Percentiles rank a stretch among this genome's conserved stretches.
These are phyloP conservation scores for Talaromyces rugulosus DNA, from an alignment of 2,329 filamentous ascomycete species.

Conservation along the genomic window DNA sequence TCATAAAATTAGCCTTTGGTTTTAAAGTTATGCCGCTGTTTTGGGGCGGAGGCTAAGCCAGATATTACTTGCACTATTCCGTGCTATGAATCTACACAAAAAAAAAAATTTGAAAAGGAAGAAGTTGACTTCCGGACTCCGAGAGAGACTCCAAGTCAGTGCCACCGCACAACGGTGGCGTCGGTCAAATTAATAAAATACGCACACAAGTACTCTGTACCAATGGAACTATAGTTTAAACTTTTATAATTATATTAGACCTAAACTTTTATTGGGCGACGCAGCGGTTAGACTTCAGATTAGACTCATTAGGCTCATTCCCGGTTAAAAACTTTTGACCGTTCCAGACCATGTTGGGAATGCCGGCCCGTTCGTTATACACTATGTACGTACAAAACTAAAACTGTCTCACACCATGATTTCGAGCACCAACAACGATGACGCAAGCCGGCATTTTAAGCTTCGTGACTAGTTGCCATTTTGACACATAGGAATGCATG, in stretches of 20 bases:
- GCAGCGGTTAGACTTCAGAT: background rate
- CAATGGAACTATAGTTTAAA: background rate
- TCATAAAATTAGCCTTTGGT: background rate
- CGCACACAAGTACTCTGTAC: background rate
- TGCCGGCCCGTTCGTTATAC: background rate
- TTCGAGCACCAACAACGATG: background rate
- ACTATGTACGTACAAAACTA: too few species aligned
- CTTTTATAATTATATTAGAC: background rate
- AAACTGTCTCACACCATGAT: background rate
- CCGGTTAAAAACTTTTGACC: background rate
- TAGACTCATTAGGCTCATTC: background rate
- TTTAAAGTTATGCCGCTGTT: background rate
- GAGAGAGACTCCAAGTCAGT: background rate
- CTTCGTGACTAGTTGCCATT: background rate
- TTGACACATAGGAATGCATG: background rate
- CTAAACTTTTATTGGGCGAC: background rate
- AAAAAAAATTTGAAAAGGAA: too few species aligned
- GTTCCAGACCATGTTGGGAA: background rate
- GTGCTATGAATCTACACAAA: too few species aligned
- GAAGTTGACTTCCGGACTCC: background rate
- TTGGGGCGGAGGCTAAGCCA: background rate
- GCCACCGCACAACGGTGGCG: background rate
- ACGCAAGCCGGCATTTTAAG: background rate
- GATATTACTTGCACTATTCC: background rate
- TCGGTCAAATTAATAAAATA: background rate